Conservation (phyloP, 208 protist genomes). For the Wallacemonas collosoma region DNA sequence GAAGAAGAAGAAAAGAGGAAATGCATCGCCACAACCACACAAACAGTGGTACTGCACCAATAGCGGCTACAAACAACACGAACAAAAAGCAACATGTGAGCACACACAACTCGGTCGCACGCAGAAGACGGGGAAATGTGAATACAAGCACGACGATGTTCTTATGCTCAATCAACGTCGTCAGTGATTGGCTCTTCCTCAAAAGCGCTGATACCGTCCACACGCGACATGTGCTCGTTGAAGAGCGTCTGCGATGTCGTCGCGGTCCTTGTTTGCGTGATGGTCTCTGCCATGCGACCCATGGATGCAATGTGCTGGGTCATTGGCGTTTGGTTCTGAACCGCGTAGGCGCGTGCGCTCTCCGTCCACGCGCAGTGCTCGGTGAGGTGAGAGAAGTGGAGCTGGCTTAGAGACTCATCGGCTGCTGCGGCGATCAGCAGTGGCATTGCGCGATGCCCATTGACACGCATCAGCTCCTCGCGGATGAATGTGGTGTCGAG, state of each 20-base stretch:
- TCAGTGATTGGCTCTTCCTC: conserved; percentile 80
- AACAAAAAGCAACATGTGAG: not conserved
- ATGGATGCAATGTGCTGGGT: conserved; percentile 84
- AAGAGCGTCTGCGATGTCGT: conserved; percentile 71
- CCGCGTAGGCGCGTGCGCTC: conserved; percentile 70
- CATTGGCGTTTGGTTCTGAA: conserved; percentile 83
- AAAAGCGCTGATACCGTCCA: conserved; percentile 81
- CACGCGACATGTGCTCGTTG: conserved; percentile 74
- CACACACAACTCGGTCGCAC: not conserved
- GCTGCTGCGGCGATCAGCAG: conserved; percentile 72
- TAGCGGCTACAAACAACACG: not conserved
- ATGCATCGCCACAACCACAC: conserved; percentile 18
- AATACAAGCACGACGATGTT: no score
- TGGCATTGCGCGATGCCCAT: conserved; percentile 82
- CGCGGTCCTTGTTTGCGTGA: conserved; percentile 65
- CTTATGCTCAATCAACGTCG: conserved; percentile 40
- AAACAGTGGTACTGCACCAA: not conserved
- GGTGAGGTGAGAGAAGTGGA: conserved; percentile 74
- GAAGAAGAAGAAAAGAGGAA: conserved; percentile 5
- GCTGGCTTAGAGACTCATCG: conserved; percentile 51
- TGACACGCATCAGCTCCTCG: conserved; percentile 90
- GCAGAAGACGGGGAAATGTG: not conserved
- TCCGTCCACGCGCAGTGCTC: conserved; percentile 87
- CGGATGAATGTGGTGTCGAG: conserved; percentile 76
- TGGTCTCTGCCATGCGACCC: conserved; percentile 88